These are phyloP conservation scores for Colletotrichum higginsianum DNA, from an alignment of 2,329 filamentous ascomycete genomes.

Conservation along the genomic window DNA sequence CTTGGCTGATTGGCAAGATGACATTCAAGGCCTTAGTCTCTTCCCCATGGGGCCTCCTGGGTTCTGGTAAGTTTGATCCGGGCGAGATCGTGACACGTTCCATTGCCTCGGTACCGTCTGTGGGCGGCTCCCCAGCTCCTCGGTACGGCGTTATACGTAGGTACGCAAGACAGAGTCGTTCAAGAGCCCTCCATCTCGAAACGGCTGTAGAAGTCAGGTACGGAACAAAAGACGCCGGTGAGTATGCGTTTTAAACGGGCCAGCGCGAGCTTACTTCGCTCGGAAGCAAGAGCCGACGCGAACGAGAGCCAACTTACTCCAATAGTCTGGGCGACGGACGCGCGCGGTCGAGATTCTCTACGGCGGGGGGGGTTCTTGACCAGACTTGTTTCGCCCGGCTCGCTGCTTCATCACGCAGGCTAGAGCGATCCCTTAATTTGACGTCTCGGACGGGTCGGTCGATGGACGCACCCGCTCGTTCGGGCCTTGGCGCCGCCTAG, in stretches of 20 bases:
- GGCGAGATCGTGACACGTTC: background rate
- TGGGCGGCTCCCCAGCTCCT: background rate
- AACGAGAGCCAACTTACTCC: background rate
- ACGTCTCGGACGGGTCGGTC: background rate
- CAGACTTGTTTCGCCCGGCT: background rate
- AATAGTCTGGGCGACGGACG: background rate
- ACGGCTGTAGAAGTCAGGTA: too few species aligned
- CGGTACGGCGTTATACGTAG: background rate
- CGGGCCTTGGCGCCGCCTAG: slow-evolving; percentile 9
- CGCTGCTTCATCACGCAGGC: slow-evolving; percentile 1
- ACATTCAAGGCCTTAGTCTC: background rate
- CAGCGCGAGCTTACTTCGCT: too few species aligned
- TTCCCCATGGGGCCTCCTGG: too few species aligned
- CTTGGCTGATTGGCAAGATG: background rate
- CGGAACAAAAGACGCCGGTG: too few species aligned
- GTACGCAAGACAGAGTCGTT: too few species aligned
- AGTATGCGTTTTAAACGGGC: too few species aligned
- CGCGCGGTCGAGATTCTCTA: too few species aligned
- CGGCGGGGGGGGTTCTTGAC: too few species aligned
- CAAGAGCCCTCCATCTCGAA: too few species aligned
- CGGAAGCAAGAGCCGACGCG: too few species aligned
- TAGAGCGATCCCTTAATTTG: background rate
- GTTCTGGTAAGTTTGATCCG: background rate
- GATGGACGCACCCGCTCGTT: background rate
- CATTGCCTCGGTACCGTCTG: background rate